Percentiles rank a stretch among this genome's conserved stretches.
phyloP scores from a whole-genome alignment of 495 filamentous ascomycete species.

The Penicillium cataractarum region DNA sequence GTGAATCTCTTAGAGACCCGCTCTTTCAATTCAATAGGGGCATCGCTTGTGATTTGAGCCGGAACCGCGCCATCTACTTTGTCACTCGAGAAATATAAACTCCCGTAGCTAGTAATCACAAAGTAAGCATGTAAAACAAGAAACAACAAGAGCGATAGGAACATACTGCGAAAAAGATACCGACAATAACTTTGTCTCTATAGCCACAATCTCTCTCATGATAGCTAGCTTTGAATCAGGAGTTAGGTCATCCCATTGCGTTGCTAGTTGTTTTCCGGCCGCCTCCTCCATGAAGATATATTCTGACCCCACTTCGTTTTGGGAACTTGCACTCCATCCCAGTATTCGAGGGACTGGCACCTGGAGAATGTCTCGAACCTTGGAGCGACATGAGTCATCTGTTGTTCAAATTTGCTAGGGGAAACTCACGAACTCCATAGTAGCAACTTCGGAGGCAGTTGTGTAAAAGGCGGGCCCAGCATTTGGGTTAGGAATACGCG shows the following conservation, averaged over 20 bases:
- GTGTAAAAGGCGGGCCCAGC: slow-evolving; percentile 33
- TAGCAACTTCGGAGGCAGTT: slow-evolving; percentile 46
- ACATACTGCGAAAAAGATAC: slow-evolving; percentile 32
- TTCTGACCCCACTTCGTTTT: slow-evolving; percentile 34
- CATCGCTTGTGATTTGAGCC: neutral
- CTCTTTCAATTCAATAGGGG: neutral
- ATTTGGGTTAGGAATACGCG: slow-evolving; percentile 36
- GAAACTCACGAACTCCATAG: slow-evolving; percentile 36
- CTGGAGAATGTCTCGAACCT: slow-evolving; percentile 23
- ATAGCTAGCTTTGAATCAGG: slow-evolving; percentile 30
- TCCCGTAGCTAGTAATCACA: slow-evolving; percentile 27
- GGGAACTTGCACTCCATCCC: slow-evolving; percentile 19
- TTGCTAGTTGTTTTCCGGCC: slow-evolving; percentile 27
- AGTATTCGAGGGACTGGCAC: slow-evolving; percentile 34
- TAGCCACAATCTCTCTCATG: slow-evolving; percentile 33
- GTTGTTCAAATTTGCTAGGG: neutral
- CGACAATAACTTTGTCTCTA: slow-evolving; percentile 26
- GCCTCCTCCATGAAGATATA: slow-evolving; percentile 38
- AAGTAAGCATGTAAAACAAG: too few relatives aligned
- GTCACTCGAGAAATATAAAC: slow-evolving; percentile 35
- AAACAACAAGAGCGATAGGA: neutral
- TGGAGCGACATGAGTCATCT: slow-evolving; percentile 8
- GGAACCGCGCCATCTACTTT: neutral
- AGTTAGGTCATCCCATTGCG: slow-evolving; percentile 30
- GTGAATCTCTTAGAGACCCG: neutral